A percentile compares a stretch with the other conserved stretches of the same genome.
These are phyloP conservation scores for Microdochium bolleyi DNA, from an alignment of 2,329 filamentous ascomycete genomes.

Conservation along the genomic window DNA sequence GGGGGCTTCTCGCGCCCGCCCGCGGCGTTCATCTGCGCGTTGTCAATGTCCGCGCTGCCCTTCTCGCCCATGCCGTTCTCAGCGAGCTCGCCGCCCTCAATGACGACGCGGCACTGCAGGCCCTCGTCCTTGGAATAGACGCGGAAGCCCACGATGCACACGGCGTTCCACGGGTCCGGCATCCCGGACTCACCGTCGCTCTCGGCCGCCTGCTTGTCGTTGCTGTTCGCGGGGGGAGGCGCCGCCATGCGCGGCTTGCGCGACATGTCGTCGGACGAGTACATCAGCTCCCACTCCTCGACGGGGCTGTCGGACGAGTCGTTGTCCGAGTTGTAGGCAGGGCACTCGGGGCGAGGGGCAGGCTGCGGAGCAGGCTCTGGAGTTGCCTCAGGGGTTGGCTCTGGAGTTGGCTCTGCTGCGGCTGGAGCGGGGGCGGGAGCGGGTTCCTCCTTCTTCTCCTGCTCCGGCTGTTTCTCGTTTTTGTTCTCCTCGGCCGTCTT, in stretches of 20 bases:
- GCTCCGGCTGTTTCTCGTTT: no score
- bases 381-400: not conserved
- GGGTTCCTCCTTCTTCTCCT: constrained; percentile 10
- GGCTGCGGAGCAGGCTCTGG: constrained; percentile 4
- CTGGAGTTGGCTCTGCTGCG: constrained; percentile 1
- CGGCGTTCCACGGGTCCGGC: constrained; percentile 31
- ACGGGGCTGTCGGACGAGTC: constrained; percentile 54
- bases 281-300: constrained; percentile 50
- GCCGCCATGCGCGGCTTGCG: constrained; percentile 37
- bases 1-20: constrained; percentile 30
- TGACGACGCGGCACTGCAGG: constrained; percentile 45
- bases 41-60: constrained; percentile 46
- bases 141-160: constrained; percentile 31
- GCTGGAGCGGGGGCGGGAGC: constrained; percentile 7
- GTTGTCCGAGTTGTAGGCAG: constrained; percentile 34
- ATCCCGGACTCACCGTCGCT: constrained; percentile 30
- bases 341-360: constrained; percentile 6
- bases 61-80: constrained; percentile 51
- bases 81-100: constrained; percentile 44
- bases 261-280: constrained; percentile 49
- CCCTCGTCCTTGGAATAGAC: constrained; percentile 36
- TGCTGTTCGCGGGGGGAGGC: constrained; percentile 10
- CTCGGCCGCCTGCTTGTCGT: constrained; percentile 18
- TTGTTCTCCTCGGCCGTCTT: no score
- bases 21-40: constrained; percentile 47